A percentile compares a stretch with the other conserved stretches of the same genome.
phyloP scores from a whole-genome alignment of 1,284 basidiomycete species.

The Fistulinella staudtii region DNA sequence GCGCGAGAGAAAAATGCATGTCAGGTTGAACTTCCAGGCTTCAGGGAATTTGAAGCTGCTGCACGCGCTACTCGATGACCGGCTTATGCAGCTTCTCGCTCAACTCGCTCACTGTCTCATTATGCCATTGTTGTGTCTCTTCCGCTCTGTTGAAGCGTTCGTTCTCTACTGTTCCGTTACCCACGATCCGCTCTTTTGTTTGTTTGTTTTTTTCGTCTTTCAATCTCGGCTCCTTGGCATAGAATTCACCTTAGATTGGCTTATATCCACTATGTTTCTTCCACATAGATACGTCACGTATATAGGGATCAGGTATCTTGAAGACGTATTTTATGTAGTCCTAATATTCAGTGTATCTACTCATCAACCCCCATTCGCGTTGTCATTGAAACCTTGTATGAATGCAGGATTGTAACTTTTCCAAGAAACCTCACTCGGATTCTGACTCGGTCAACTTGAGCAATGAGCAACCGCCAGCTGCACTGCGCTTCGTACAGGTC shows the following conservation, averaged over 20 bases:
- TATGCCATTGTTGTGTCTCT: conserved; percentile 10
- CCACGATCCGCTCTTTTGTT: conserved; percentile 6
- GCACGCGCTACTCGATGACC: conserved; percentile 22
- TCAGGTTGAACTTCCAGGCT: conserved; percentile 34
- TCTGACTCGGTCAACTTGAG: not conserved
- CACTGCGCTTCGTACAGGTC: not conserved
- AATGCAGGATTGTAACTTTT: conserved; percentile 17
- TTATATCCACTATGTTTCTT: conserved; percentile 13
- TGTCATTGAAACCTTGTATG: conserved; percentile 15
- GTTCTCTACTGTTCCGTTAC: conserved; percentile 1
- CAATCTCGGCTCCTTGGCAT: conserved; percentile 12
- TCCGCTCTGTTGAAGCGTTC: conserved; percentile 12
- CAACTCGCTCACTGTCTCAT: not conserved
- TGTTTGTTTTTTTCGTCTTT: conserved; percentile 9
- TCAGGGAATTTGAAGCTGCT: conserved; percentile 36
- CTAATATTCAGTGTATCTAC: conserved; percentile 34
- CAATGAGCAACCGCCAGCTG: too few species aligned
- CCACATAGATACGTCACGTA: conserved; percentile 31
- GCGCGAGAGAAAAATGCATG: conserved; percentile 9
- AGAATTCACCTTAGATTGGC: conserved; percentile 21
- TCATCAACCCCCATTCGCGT: conserved; percentile 5
- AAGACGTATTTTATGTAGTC: conserved; percentile 37
- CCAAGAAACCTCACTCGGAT: too few species aligned
- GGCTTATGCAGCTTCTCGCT: not conserved
- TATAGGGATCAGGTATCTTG: conserved; percentile 36